These are phyloP conservation scores for Lachnum nothofagi DNA, from an alignment of 2,329 filamentous ascomycete genomes.

Conservation along the genomic window DNA sequence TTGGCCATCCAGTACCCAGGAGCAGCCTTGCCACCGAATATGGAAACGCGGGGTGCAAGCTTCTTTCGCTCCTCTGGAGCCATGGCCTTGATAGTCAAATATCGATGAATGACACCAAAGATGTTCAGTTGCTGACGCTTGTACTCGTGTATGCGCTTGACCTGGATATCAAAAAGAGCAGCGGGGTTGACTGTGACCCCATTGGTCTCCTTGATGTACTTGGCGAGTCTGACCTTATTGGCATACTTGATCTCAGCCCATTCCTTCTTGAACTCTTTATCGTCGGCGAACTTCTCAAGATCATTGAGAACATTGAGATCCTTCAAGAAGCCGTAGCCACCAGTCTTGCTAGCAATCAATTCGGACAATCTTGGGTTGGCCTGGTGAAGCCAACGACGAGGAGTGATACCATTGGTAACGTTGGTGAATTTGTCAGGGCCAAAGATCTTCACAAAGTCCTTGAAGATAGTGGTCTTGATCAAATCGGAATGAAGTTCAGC, in stretches of 20 bases:
- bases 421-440: slow-evolving; percentile 98
- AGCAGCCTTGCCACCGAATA: slow-evolving; percentile 96
- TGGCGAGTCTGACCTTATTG: slow-evolving; percentile 89
- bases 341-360: slow-evolving; percentile 84
- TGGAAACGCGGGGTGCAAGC: slow-evolving; percentile 79
- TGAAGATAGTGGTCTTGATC: slow-evolving; percentile 99
- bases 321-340: slow-evolving; percentile 78
- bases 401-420: slow-evolving; percentile 96
- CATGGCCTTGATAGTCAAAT: slow-evolving; percentile 83
- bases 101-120: slow-evolving; percentile 93
- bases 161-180: slow-evolving; percentile 91
- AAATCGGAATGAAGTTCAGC: slow-evolving; percentile 96
- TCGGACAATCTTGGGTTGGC: slow-evolving; percentile 90
- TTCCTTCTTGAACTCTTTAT: slow-evolving; percentile 85
- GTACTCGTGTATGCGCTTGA: slow-evolving; percentile 99
- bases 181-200: slow-evolving; percentile 80
- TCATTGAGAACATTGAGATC: slow-evolving; percentile 83
- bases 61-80: slow-evolving; percentile 79
- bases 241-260: slow-evolving; percentile 96
- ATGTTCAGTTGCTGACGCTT: slow-evolving; percentile 99
- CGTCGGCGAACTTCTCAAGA: slow-evolving; percentile 76
- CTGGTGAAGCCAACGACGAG: slow-evolving; percentile 92
- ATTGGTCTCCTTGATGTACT: slow-evolving; percentile 79
- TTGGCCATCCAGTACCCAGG: slow-evolving; percentile 99
- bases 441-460: slow-evolving; percentile 93